Base-by-base conservation (phyloP, 371 early-diverging fungal species). In the Lichtheimia hyalospora region DNA sequence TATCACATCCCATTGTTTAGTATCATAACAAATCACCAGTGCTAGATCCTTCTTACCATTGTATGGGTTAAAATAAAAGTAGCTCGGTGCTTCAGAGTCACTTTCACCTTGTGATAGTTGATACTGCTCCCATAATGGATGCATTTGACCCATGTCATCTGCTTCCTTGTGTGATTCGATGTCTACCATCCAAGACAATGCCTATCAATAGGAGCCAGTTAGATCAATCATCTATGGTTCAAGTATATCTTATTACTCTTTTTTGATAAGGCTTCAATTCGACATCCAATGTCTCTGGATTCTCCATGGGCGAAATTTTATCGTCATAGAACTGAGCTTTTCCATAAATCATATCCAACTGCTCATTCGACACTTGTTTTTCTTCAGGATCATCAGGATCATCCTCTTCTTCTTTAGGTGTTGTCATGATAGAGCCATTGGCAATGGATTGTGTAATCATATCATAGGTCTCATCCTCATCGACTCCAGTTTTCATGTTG, bases 101-200 rank as follows among this genome's bases (percentile, higher is more conserved):
- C 5, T 16, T 41, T 50, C 16, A 34, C 28, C 61, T 13, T 42
- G 34, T 12, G 79, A 73, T 66, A 87, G 83, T 3, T 58, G 62
- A 60, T 83, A 85, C 49, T 77, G 82, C 57, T 84, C 86, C 86
- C 84, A 87, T n/a, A 87, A 66, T 12, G 87, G 88, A 62, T 86
- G 85, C 63, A 89, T 73, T 5, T 80, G 59, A 16, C 76, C 64
- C 58, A 73, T 73, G 27, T 74, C 70, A 40, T 73, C 65, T 3
- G 53, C 62, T 28, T 62, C 49, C 2, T 71, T 69, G 4, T 61
- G 16, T 3, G 63, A 23, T 49, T 87, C 88, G 64, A 86, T 89
- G n/a, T 74, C 52, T 15, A 63, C 58, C 88, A 88, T 88, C 83
- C 86, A 87, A 10, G 80, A 73, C 20, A 86, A 62, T 0, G 86